Conservation (phyloP, 257 asterid genomes). For the Buddleja alternifolia region DNA sequence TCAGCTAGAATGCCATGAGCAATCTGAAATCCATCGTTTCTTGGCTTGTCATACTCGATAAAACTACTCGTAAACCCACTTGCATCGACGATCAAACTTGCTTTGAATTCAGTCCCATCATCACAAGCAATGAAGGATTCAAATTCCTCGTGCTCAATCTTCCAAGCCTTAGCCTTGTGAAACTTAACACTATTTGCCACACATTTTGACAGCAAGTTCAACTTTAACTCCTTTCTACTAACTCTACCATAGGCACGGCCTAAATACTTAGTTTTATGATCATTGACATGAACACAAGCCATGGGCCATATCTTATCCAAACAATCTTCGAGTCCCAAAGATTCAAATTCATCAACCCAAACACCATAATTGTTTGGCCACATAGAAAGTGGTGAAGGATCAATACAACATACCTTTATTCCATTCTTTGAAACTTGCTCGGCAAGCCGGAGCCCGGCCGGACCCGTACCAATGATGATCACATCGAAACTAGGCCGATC, state of each 20-base stretch:
- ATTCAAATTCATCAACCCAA: conserved; percentile 63
- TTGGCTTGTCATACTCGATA: conserved; percentile 48
- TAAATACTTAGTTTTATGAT: conserved; percentile 45
- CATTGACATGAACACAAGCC: conserved; percentile 43
- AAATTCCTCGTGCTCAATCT: conserved; percentile 48
- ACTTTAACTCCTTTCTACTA: conserved; percentile 38
- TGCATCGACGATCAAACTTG: conserved; percentile 54
- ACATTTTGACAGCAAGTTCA: conserved; percentile 44
- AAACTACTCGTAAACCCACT: conserved; percentile 50
- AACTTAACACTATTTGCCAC: conserved; percentile 43
- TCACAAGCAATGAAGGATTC: conserved; percentile 49
- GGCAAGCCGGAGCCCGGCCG: conserved; percentile 55
- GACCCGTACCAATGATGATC: conserved; percentile 58
- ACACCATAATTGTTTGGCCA: conserved; percentile 60
- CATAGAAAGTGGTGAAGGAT: conserved; percentile 58
- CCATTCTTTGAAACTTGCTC: conserved; percentile 51
- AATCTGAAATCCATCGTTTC: conserved; percentile 55
- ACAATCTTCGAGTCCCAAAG: conserved; percentile 51
- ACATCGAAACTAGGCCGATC: conserved; percentile 43
- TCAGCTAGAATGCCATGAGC: conserved; percentile 62
- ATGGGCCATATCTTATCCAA: conserved; percentile 52
- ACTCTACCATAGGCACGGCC: conserved; percentile 53
- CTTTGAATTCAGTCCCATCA: conserved; percentile 48
- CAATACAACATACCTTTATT: conserved; percentile 51
- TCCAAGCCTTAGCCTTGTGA: conserved; percentile 51